Base-by-base conservation (phyloP, 441 rosid genomes). In the Pelargonium citronellum region DNA sequence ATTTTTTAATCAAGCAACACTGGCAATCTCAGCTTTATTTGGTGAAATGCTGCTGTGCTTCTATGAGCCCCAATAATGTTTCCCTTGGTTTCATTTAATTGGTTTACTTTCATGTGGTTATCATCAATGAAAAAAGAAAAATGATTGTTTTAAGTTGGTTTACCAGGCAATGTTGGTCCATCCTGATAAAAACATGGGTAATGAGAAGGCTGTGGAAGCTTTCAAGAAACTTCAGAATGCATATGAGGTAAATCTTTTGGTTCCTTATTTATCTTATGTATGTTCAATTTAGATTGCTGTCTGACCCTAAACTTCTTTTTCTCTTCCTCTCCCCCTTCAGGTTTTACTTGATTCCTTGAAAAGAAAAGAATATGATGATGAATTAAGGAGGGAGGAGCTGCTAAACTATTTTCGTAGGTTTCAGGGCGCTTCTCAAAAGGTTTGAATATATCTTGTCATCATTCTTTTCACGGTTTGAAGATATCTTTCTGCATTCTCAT, bases 181-280 rank as follows among this genome's bases (percentile, higher is more conserved):
- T 86, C 99, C 99, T n/a, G 99, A 95, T 78, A 90, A 95, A 83
- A 95, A 95, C 68, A 93, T 87, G 93, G 98, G 99, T 65, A 89
- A 92, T 77, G 98, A 91, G 79, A 92, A 84, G 82, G 99, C 98
- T 67, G 98, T 86, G 69, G 98, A 95, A 83, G 98, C 99, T 60
- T 95, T 95, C 82, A 95, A 95, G 83, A 95, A 88, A 71, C 98
- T 92, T 85, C 99, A 95, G 74, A 95, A 92, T 82, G 98, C 96
- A 3, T 95, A 95, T 47, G 98, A 95, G 95, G 98, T 92, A 80
- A 66, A 43, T 46, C 27, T 72, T 20, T 72, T 71, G 66, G 69
- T 22, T 73, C 60, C 60, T 17, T 22, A 46, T 67, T 73, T 60
- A 43, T 75, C 75, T 74, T 17, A 66, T 27, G 17, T 19, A 9